Conservation (phyloP, 139 green algal genomes). For the Haematococcus sp. region DNA sequence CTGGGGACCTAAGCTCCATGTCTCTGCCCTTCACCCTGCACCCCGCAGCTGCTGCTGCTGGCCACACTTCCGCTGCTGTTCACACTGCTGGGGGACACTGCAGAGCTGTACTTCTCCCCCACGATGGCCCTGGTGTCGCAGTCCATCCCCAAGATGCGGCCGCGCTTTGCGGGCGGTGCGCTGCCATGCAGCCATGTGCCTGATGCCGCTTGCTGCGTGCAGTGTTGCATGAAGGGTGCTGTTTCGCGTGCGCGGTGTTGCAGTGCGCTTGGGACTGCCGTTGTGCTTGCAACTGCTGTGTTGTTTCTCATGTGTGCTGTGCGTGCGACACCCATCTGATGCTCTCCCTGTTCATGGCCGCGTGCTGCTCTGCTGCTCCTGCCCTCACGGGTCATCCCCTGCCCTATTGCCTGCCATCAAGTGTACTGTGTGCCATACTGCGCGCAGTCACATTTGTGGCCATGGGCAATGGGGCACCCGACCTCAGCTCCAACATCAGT, state of each 20-base stretch:
- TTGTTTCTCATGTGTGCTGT: no score
- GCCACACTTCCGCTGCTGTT: conserved; percentile 66
- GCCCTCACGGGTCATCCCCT: no score
- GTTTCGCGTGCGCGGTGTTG: neutral
- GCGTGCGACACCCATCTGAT: no score
- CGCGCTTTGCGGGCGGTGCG: conserved; percentile 75
- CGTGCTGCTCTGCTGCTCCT: no score
- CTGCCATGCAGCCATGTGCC: no score
- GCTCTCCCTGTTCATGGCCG: no score
- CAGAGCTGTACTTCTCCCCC: conserved; percentile 82
- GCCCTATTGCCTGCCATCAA: no score
- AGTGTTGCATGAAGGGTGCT: neutral
- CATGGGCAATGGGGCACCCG: conserved; percentile 86
- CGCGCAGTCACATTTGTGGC: conserved; percentile 82
- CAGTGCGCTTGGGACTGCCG: neutral
- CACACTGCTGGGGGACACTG: conserved; percentile 71
- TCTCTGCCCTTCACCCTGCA: no score
- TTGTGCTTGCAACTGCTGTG: neutral
- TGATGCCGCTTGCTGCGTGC: no score
- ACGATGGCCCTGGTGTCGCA: conserved; percentile 78
- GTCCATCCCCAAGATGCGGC: conserved; percentile 76
- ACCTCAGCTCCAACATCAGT: conserved; percentile 79
- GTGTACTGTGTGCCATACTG: no score
- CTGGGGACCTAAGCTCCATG: no score
- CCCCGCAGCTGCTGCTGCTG: conserved; percentile 40